phyloP scores from a whole-genome alignment of 495 filamentous ascomycete species.

The Lasiosphaeria miniovina region DNA sequence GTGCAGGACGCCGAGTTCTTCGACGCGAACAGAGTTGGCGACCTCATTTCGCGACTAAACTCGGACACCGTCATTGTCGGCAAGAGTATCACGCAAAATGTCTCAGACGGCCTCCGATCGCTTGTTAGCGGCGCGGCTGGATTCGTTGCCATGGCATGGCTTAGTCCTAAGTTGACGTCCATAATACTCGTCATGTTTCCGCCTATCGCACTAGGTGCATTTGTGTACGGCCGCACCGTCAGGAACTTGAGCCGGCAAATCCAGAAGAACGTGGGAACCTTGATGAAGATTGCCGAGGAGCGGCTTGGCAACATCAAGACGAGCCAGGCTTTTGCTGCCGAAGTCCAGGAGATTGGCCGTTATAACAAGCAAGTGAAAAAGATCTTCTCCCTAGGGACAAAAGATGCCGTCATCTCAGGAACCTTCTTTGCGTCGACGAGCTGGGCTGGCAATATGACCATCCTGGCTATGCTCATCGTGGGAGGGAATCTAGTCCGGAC shows the following conservation, averaged over 20 bases:
- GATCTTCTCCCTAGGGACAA: conserved; percentile 83
- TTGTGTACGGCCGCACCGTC: conserved; percentile 85
- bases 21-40: conserved; percentile 93
- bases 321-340: conserved; percentile 90
- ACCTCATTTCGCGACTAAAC: conserved; percentile 89
- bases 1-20: conserved; percentile 98
- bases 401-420: conserved; percentile 81
- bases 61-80: conserved; percentile 97
- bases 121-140: conserved; percentile 86
- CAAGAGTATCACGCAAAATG: conserved; percentile 96
- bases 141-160: conserved; percentile 85
- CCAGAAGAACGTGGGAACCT: conserved; percentile 83
- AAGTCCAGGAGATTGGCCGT: conserved; percentile 80
- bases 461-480: conserved; percentile 85
- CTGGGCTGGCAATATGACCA: conserved; percentile 92
- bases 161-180: conserved; percentile 85
- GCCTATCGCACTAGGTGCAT: conserved; percentile 84
- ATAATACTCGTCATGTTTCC: conserved; percentile 84
- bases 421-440: conserved; percentile 89
- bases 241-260: conserved; percentile 85
- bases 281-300: conserved; percentile 97
- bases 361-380: conserved; percentile 90
- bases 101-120: conserved; percentile 88
- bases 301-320: conserved; percentile 93
- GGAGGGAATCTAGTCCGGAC: conserved; percentile 85